phyloP scores from a whole-genome alignment of 2,329 filamentous ascomycete genomes.

The Fusarium bactridioides region DNA sequence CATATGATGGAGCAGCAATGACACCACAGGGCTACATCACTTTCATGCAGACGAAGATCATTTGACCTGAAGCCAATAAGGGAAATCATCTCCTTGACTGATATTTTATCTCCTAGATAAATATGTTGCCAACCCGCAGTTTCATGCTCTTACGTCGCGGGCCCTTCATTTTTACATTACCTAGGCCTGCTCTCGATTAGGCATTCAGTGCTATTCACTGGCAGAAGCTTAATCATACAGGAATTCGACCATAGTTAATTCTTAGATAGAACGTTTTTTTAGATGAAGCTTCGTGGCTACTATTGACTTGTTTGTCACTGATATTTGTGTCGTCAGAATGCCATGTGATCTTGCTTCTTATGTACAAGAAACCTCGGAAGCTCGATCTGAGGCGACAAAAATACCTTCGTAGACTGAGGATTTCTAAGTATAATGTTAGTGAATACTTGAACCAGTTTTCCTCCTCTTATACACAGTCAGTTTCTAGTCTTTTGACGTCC shows the following conservation, averaged over 20 bases:
- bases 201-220: background rate
- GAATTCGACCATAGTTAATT: background rate
- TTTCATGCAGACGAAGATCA: background rate
- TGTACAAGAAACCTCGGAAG: background rate
- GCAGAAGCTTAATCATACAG: background rate
- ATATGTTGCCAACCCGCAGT: background rate
- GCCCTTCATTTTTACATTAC: background rate
- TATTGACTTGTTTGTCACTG: background rate
- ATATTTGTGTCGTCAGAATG: background rate
- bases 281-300: background rate
- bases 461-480: background rate
- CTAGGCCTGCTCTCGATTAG: background rate
- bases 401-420: background rate
- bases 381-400: background rate
- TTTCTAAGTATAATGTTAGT: background rate
- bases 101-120: background rate
- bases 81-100: background rate
- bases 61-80: background rate
- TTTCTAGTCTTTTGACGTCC: background rate
- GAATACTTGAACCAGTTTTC: background rate
- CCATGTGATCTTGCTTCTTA: background rate
- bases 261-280: background rate
- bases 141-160: background rate
- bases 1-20: slow-evolving; percentile 3
- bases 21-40: background rate